Conservation (phyloP, 352 stramenopile species). For the Hyaloperonospora brassicae region DNA sequence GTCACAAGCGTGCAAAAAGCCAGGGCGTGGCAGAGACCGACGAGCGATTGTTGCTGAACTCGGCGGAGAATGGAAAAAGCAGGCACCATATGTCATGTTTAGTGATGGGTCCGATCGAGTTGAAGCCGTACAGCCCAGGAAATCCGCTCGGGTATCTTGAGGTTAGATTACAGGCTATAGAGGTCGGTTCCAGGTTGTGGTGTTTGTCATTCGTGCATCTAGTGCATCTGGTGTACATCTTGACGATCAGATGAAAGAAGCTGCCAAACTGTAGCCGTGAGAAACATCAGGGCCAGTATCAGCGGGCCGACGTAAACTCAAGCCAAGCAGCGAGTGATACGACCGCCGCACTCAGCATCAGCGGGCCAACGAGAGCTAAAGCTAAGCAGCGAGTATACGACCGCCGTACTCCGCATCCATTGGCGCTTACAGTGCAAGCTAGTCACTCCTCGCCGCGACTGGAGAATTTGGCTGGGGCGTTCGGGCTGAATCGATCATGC, state of each 20-base stretch:
- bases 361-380: conserved; percentile 74
- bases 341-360: too few relatives aligned
- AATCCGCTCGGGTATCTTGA: conserved; percentile 87
- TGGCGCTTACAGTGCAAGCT: conserved; percentile 55
- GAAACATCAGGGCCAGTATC: conserved; percentile 52
- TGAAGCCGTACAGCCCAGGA: conserved; percentile 73
- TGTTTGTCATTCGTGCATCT: conserved; percentile 82
- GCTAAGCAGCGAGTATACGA: conserved; percentile 82
- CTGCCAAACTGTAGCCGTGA: conserved; percentile 74
- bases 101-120: conserved; percentile 39
- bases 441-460: conserved; percentile 56
- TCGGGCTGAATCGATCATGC: conserved; percentile 79
- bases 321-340: too few relatives aligned
- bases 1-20: conserved; percentile 28
- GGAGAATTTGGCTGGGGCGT: conserved; percentile 64
- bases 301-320: too few relatives aligned
- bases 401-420: conserved; percentile 48
- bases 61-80: conserved; percentile 13
- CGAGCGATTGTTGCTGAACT: conserved; percentile 22
- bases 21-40: conserved; percentile 20
- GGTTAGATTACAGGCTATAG: too few relatives aligned
- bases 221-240: conserved; percentile 69
- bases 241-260: conserved; percentile 87
- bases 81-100: conserved; percentile 31
- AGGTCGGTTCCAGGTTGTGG: conserved; percentile 84